Percentiles rank a stretch among this genome's conserved stretches.
Evolutionary conservation across 331 rosid genomes (phyloP).

Genomic region (Spiraea crenata): DNA sequence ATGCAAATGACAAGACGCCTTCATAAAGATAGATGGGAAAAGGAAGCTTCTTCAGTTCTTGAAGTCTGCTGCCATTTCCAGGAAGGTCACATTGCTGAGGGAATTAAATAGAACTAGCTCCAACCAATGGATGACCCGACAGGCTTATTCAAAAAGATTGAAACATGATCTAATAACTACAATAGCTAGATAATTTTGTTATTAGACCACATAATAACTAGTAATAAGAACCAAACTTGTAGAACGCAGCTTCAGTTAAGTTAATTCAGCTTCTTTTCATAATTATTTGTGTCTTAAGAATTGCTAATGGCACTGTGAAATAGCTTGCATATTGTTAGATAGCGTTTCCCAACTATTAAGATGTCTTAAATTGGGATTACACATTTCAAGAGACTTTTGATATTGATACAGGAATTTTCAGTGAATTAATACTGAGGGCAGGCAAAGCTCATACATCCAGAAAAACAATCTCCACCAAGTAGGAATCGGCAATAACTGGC

Average conservation of each 20-base stretch:
- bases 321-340: neutral
- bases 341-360: neutral
- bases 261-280: neutral
- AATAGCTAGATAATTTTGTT: neutral
- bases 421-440: neutral
- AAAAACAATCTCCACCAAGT: conserved; percentile 2
- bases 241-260: neutral
- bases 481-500: neutral
- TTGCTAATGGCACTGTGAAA: neutral
- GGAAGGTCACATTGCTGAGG: neutral
- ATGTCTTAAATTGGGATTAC: neutral
- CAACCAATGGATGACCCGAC: neutral
- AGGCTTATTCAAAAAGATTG: conserved; percentile 1
- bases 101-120: conserved; percentile 4
- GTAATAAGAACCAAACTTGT: neutral
- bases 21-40: neutral
- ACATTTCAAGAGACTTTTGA: neutral
- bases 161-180: neutral
- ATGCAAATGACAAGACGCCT: conserved; percentile 3
- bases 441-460: neutral
- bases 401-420: neutral
- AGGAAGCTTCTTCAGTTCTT: conserved; percentile 24
- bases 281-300: neutral
- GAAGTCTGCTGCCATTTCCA: neutral
- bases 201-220: neutral